A percentile compares a stretch with the other conserved stretches of the same genome.
These are phyloP conservation scores for Carnegiea gigantea DNA, from an alignment of 179 eudicot genomes.

Conservation along the genomic window DNA sequence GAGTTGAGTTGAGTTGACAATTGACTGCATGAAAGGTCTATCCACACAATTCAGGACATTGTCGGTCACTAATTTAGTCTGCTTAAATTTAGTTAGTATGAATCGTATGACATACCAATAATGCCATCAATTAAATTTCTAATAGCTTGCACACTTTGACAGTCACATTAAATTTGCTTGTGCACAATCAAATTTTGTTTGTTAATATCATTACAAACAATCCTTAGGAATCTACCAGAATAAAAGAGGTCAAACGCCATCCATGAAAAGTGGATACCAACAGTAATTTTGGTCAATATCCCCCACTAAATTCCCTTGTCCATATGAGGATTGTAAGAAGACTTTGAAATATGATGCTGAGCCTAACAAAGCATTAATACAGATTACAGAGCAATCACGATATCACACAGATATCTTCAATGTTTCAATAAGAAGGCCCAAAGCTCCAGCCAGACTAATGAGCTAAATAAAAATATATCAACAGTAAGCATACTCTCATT, in stretches of 20 bases:
- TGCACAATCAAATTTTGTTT: neutral
- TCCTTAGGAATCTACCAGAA: neutral
- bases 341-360: neutral
- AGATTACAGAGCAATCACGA: neutral
- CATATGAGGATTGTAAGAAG: neutral
- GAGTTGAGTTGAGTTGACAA: neutral
- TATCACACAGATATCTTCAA: neutral
- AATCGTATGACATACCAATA: too few species aligned
- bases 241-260: neutral
- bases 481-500: constrained; percentile 58
- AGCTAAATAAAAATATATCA: constrained; percentile 1
- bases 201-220: neutral
- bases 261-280: neutral
- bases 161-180: neutral
- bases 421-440: constrained; percentile 5
- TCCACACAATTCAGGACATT: too few species aligned
- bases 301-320: neutral
- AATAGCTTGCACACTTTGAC: neutral
- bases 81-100: too few species aligned
- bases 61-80: too few species aligned
- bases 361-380: neutral
- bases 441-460: neutral
- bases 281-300: neutral
- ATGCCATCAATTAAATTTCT: neutral
- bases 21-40: too few species aligned